These are phyloP conservation scores for Boletus reticuloceps DNA, from an alignment of 768 basidiomycete genomes.

Conservation along the genomic window DNA sequence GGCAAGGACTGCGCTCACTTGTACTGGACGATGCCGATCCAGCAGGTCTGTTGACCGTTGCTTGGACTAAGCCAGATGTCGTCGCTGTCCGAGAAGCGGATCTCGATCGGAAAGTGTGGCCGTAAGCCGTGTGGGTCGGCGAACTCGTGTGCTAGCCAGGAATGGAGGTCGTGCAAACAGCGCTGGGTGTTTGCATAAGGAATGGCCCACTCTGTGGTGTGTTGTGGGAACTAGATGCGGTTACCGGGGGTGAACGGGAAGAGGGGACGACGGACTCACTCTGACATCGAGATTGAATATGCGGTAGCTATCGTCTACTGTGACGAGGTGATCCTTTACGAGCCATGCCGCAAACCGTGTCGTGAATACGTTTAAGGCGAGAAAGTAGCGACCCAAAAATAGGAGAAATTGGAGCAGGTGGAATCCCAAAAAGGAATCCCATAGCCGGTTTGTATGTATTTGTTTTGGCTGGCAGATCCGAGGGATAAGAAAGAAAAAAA, in stretches of 20 bases:
- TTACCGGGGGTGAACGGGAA: neutral
- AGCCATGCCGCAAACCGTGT: conserved; percentile 71
- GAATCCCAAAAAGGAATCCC: conserved; percentile 69
- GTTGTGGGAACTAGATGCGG: conserved; percentile 65
- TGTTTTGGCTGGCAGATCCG: conserved; percentile 44
- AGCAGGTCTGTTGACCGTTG: conserved; percentile 73
- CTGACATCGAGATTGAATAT: conserved; percentile 95
- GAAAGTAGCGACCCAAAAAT: conserved; percentile 68
- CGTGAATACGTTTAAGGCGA: conserved; percentile 59
- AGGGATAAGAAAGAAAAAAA: neutral
- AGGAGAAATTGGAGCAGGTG: conserved; percentile 84
- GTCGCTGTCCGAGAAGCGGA: conserved; percentile 84
- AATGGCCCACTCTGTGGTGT: conserved; percentile 95
- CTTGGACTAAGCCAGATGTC: conserved; percentile 95
- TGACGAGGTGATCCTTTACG: conserved; percentile 48
- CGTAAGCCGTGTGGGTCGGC: conserved; percentile 69
- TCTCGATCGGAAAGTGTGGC: conserved; percentile 91
- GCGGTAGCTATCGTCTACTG: conserved; percentile 73
- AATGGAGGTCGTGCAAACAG: conserved; percentile 68
- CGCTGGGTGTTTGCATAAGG: conserved; percentile 64
- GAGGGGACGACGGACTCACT: conserved; percentile 45
- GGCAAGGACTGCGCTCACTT: conserved; percentile 55
- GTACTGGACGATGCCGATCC: conserved; percentile 98
- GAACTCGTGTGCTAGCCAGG: conserved; percentile 69
- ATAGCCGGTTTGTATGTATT: conserved; percentile 59